These are phyloP conservation scores for Cerioporus squamosus DNA, from an alignment of 1,284 basidiomycete species.

Conservation along the genomic window DNA sequence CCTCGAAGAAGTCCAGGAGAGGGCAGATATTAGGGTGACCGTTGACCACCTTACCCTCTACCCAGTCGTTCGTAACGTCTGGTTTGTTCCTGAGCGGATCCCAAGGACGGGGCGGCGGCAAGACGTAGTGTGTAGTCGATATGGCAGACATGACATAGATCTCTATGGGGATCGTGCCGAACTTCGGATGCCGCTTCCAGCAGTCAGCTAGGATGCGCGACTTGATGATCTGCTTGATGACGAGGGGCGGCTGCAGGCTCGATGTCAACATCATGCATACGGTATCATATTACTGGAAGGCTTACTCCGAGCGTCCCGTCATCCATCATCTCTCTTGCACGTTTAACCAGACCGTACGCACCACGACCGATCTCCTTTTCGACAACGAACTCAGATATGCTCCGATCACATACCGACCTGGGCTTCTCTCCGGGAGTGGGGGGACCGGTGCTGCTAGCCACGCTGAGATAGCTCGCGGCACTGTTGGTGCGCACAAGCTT, in stretches of 20 bases:
- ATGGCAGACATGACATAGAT: constrained; percentile 96
- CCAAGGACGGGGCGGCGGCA: constrained; percentile 80
- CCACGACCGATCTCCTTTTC: constrained; percentile 91
- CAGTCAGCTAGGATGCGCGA: constrained; percentile 98
- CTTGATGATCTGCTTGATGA: constrained; percentile 99
- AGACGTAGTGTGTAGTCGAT: constrained; percentile 74
- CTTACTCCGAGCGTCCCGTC: constrained; percentile 86
- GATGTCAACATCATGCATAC: constrained; percentile 1
- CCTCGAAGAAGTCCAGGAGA: constrained; percentile 97
- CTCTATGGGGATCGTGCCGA: constrained; percentile 98
- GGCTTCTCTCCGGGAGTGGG: constrained; percentile 61
- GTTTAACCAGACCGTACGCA: constrained; percentile 97
- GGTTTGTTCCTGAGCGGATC: constrained; percentile 60
- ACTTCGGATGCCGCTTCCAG: constrained; percentile 95
- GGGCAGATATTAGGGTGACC: constrained; percentile 94
- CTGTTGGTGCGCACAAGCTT: constrained; percentile 65
- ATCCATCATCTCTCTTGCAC: constrained; percentile 77
- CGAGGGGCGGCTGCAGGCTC: constrained; percentile 63
- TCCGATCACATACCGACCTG: constrained; percentile 60
- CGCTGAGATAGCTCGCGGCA: constrained; percentile 63
- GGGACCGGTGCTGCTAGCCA: constrained; percentile 60
- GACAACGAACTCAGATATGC: constrained; percentile 81
- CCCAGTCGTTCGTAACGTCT: constrained; percentile 52
- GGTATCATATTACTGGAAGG: background rate
- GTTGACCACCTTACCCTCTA: constrained; percentile 70